A percentile compares a stretch with the other conserved stretches of the same genome.
Evolutionary conservation across 148 eudicot genomes (phyloP).

Genomic region (Fagopyrum homotropicum): DNA sequence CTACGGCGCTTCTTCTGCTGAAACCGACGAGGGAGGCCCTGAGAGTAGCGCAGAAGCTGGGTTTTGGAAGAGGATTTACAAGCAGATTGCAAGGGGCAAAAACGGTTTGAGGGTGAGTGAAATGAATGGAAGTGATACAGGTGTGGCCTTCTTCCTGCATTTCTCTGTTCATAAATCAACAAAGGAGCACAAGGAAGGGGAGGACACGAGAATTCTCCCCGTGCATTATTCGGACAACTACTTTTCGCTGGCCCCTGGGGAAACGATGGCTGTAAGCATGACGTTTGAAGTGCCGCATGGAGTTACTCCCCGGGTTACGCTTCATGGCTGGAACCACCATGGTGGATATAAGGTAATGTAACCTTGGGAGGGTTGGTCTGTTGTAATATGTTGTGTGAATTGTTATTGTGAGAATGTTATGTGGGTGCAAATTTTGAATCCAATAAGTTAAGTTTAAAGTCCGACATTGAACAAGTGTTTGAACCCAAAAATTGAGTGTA

Average conservation of each 20-base stretch:
- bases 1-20: conserved; percentile 21
- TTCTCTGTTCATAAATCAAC: conserved; percentile 69
- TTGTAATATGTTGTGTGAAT: not conserved
- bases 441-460: not conserved
- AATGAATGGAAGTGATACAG: conserved; percentile 51
- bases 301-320: conserved; percentile 49
- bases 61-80: conserved; percentile 39
- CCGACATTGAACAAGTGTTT: no score
- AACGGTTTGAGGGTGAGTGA: conserved; percentile 30
- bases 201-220: conserved; percentile 83
- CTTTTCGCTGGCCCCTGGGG: conserved; percentile 87
- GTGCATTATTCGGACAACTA: conserved; percentile 98
- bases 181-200: conserved; percentile 49
- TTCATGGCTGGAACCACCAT: conserved; percentile 75
- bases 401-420: not conserved
- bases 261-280: conserved; percentile 45
- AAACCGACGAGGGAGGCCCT: conserved; percentile 12
- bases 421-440: not conserved
- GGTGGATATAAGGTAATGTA: conserved; percentile 34
- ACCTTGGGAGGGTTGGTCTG: conserved; percentile 5
- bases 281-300: conserved; percentile 81
- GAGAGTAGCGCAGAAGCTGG: conserved; percentile 19
- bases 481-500: no score
- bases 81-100: conserved; percentile 25
- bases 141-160: conserved; percentile 89